Evolutionary conservation across 2,329 filamentous ascomycete genomes (phyloP), one percentile per base, ranked within the genome.

Genomic region (Amphichorda felina): DNA sequence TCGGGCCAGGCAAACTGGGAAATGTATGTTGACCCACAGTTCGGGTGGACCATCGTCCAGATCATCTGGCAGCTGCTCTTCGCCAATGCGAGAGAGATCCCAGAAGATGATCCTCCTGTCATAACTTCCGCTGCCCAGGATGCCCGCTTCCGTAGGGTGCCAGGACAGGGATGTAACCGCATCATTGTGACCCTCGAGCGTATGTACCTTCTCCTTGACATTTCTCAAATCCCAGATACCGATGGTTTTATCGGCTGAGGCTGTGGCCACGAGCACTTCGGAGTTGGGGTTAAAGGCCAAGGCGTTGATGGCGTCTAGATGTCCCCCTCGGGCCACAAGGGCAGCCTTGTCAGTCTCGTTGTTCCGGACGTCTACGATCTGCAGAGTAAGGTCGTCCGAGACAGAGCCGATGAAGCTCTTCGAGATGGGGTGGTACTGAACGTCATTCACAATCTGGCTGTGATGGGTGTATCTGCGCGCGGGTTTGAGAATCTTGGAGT

Each of bases 221-320:
- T 94, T 93, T 44, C 91, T 80, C 41, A 98, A 63, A 61, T 98
- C 91, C 87, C 91, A 98, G 38, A 98, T 72, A 9, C 82, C 89
- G 41, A 98, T 84, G 0, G 87, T 91, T 64, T 94, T 94, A 56
- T 98, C 91, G 1, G 85, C 87, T 19, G 89, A 96, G 3, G 86
- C 91, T 0, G 91, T 96, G 8, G 88, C 91, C 27, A 98, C 70
- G 26, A 94, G 71, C 25, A 82, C 84, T 53, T 98, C 89, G n/a
- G 81, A 82, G 22, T 79, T 80, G 0, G 88, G 88, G 52, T 95
- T 94, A 64, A 95, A 98, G 1, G 91, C 80, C 18, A 98, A 66
- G n/a, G 86, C 82, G 55, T 98, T 98, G 58, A 98, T 88, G 14
- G 89, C 89, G 56, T 96, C 91, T 8, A 72, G 72, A 53, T 98